phyloP scores from a whole-genome alignment of 768 basidiomycete genomes.

The Kwoniella heveanensis region DNA sequence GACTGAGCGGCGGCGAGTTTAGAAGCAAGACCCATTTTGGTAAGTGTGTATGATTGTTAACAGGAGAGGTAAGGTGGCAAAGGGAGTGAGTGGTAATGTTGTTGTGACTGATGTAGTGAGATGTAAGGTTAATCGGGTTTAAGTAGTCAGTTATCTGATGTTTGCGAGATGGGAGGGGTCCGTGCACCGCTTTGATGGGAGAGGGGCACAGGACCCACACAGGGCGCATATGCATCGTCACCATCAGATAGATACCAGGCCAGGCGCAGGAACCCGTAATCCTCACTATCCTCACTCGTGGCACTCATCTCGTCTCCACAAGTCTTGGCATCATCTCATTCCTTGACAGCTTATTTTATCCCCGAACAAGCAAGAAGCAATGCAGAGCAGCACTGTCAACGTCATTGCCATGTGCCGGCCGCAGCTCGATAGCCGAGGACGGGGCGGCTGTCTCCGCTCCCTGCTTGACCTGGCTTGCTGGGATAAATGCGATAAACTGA shows the following conservation, averaged over 20 bases:
- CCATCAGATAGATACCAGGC: neutral
- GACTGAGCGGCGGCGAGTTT: constrained; percentile 46
- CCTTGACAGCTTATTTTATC: neutral
- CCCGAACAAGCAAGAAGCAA: neutral
- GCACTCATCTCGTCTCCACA: neutral
- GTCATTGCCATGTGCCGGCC: neutral
- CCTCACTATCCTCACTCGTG: neutral
- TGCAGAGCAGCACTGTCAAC: neutral
- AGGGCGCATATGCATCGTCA: neutral
- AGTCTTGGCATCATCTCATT: neutral
- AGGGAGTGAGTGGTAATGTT: neutral
- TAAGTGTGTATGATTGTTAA: constrained; percentile 2
- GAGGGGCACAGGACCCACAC: too few relatives aligned
- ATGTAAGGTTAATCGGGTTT: neutral
- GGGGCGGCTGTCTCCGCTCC: neutral
- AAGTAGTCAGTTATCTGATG: neutral
- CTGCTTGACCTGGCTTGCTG: too few relatives aligned
- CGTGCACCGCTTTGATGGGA: neutral
- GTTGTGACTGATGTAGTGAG: constrained; percentile 6
- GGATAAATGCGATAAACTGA: neutral
- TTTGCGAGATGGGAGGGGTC: neutral
- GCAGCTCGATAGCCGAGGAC: neutral
- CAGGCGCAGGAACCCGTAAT: neutral
- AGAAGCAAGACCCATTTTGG: constrained; percentile 51
- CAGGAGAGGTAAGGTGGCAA: constrained; percentile 2